phyloP scores from a whole-genome alignment of 495 filamentous ascomycete species.

The Cetradonia linearis region DNA sequence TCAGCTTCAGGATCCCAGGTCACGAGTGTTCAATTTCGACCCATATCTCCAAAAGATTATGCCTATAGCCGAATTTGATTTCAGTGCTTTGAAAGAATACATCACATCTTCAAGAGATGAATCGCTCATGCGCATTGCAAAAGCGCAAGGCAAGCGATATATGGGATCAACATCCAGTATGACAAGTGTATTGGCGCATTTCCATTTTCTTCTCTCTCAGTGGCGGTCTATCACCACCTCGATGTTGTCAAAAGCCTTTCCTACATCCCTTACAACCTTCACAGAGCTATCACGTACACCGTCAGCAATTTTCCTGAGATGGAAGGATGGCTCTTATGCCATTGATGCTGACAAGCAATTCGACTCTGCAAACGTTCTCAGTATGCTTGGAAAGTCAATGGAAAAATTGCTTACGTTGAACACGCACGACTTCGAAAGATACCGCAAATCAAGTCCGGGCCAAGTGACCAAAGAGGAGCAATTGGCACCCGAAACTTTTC shows the following conservation, averaged over 20 bases:
- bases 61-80: conserved; percentile 87
- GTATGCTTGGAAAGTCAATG: conserved; percentile 86
- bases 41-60: conserved; percentile 86
- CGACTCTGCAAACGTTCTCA: conserved; percentile 74
- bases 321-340: conserved; percentile 79
- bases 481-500: conserved; percentile 61
- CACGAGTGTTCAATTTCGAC: conserved; percentile 89
- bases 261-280: conserved; percentile 45
- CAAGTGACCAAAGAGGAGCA: conserved; percentile 53
- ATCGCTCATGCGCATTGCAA: conserved; percentile 54
- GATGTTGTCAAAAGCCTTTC: conserved; percentile 57
- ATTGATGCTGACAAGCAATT: conserved; percentile 96
- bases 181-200: conserved; percentile 77
- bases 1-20: conserved; percentile 77
- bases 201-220: conserved; percentile 80
- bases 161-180: conserved; percentile 94
- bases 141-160: conserved; percentile 64
- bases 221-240: conserved; percentile 63
- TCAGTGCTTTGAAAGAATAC: conserved; percentile 69
- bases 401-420: conserved; percentile 87
- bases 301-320: conserved; percentile 72
- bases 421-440: conserved; percentile 73
- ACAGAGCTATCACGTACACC: conserved; percentile 61
- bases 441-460: conserved; percentile 54
- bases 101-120: conserved; percentile 81